Conservation (phyloP, 805 yeast genomes). For the Wickerhamomyces canadensis region DNA sequence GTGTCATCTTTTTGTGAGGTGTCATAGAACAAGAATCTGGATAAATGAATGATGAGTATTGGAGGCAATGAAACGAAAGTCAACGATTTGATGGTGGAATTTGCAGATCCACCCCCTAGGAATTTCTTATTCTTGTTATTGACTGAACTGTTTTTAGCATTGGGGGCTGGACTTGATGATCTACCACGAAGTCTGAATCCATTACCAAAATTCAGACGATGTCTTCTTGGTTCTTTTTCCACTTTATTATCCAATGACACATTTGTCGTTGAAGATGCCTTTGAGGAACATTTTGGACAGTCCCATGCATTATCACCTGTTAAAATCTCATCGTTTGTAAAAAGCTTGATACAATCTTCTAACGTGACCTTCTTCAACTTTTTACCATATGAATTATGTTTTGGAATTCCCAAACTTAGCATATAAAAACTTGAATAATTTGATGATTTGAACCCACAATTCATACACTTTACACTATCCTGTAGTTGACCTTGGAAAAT, state of each 20-base stretch:
- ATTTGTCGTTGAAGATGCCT: background rate
- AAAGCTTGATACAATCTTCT: slow-evolving; percentile 59
- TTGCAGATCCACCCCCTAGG: slow-evolving; percentile 15
- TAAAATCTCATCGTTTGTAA: slow-evolving; percentile 58
- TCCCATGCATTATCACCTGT: slow-evolving; percentile 79
- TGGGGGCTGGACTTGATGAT: slow-evolving; percentile 21
- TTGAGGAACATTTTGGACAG: slow-evolving; percentile 58
- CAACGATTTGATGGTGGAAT: slow-evolving; percentile 61
- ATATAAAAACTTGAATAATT: slow-evolving; percentile 60
- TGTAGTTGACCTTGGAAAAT: slow-evolving; percentile 72
- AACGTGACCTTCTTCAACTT: slow-evolving; percentile 36
- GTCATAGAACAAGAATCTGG: slow-evolving; percentile 60
- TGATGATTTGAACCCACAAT: slow-evolving; percentile 56
- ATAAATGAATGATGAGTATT: slow-evolving; percentile 74
- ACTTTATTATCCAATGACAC: background rate
- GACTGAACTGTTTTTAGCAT: slow-evolving; percentile 8
- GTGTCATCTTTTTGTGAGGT: slow-evolving; percentile 49
- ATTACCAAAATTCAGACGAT: slow-evolving; percentile 17
- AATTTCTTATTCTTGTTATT: slow-evolving; percentile 22
- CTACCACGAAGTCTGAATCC: slow-evolving; percentile 24
- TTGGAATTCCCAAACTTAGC: slow-evolving; percentile 58
- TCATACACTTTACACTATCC: slow-evolving; percentile 53
- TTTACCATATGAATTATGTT: slow-evolving; percentile 23
- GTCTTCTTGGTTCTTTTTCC: slow-evolving; percentile 12
- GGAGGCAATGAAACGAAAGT: slow-evolving; percentile 76